Base-by-base conservation (phyloP, 1,284 basidiomycete species). In the Pseudozyma thailandica region DNA sequence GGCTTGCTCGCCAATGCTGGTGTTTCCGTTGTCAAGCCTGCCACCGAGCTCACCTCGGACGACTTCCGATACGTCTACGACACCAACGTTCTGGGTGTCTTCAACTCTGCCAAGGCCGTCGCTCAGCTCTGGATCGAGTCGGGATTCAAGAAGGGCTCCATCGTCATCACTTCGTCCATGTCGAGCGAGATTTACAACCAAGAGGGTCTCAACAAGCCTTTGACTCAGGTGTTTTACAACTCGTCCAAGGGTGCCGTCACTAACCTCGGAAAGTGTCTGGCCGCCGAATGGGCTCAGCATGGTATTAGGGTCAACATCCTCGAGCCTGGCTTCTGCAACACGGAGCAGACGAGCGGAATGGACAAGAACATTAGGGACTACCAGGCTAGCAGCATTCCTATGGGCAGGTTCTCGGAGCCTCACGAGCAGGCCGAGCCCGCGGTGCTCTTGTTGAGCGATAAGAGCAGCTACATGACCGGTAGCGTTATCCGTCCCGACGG, bases 121-220 rank as follows among this genome's bases (percentile, higher is more conserved):
- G 82, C 79, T n/a, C 68, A 78, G 58, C 74, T 81, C 68, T 83
- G 82, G 82, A 73, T 78, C 57, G 74, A 82, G 66, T 72, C 63
- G 13, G 76, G 78, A 48, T 78, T 58, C 63, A 80, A 81, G 76
- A 78, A 81, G 72, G 82, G 82, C 39, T 72, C 74, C 46, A 83
- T 83, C 39, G 77, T 83, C 35, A 75, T 83, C 49, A 82, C 79
- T 18, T 79, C 76, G 41, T 78, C 75, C 39, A 83, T 83, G 82
- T 80, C 78, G 48, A 74, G 75, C n/a, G 74, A 79, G 68, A 76
- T 82, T 37, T 82, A 82, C 80, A 82, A 82, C 79, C 80, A 82
- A 61, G 62, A 65, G 59, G 80, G 75, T 10, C 73, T 64, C 47
- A 78, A 77, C 69, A 61, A 81, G 23, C 75, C 80, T 20, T 66